Base-by-base conservation (phyloP, 805 yeast genomes). In the Torulaspora maleeae region DNA sequence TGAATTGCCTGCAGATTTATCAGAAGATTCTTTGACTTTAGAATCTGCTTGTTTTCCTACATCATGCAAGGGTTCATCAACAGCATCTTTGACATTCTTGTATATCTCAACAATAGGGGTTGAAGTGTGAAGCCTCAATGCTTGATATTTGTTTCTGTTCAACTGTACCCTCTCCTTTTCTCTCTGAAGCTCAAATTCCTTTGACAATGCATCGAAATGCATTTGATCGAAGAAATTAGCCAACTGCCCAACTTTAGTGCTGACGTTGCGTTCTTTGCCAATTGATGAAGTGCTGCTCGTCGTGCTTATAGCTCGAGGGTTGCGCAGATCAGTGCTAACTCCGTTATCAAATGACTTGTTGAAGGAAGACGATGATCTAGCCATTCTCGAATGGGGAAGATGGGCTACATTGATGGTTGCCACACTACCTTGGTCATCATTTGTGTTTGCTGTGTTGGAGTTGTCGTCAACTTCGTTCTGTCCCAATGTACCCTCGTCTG, bases 21-120 rank as follows among this genome's bases (percentile, higher is more conserved):
- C 41, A 15, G 30, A 27, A 5, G 43, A 13, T 7, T 44, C 41
- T 8, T 39, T 52, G 22, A 56, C 58, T 16, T 46, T 51, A 9
- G 39, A 36, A 17, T 49, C 45, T 9, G 33, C 54, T 43, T 19
- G 15, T 10, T 54, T 50, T 11, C 30, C 44, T 13, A 27, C 32
- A 30, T 53, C 73, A 36, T 68, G 71, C 11, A 72, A 58, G 13
- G 71, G 71, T 45, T 75, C 80, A 44, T 78, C 84, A 5, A 88
- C 93, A 1, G 95, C 96, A 66, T 90, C 97, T 48, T 83, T 81
- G 10, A 86, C 93, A 58, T 86, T 83, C 53, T 87, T 82, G 61
- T 85, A 93, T 20, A 93, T 84, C 55, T 90, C 96, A 17, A 90
- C 97, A 45, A 87, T 83, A 0, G 99, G 98, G 48, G 78, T 82